phyloP scores from a whole-genome alignment of 2,329 filamentous ascomycete species.

The Exophiala alcalophila region DNA sequence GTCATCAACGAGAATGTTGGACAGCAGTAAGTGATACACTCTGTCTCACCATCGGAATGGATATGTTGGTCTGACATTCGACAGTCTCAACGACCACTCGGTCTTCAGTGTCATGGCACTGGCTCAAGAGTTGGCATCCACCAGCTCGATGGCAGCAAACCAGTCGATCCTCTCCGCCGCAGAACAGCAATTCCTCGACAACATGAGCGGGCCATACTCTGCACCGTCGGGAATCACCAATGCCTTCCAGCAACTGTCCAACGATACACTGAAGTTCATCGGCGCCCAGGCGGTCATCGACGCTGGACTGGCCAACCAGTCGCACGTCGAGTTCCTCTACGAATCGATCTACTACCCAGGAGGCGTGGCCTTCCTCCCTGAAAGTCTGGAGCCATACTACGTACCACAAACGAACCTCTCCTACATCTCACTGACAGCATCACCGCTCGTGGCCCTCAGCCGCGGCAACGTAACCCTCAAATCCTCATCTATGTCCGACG shows the following conservation, averaged over 20 bases:
- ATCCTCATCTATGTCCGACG: constrained; percentile 17
- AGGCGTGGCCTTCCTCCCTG: constrained; percentile 20
- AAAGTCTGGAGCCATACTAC: constrained; percentile 20
- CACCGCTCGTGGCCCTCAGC: constrained; percentile 28
- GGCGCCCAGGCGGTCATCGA: constrained; percentile 29
- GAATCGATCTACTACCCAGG: constrained; percentile 31
- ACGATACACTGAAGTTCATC: constrained; percentile 25
- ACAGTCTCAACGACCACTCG: constrained; percentile 30
- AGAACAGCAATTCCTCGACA: constrained; percentile 32
- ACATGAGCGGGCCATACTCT: constrained; percentile 34
- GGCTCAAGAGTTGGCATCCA: constrained; percentile 31
- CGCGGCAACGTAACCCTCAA: constrained; percentile 26
- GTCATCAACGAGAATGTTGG: constrained; percentile 37
- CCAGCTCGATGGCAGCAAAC: constrained; percentile 32
- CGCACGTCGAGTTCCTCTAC: constrained; percentile 32
- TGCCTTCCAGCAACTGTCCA: constrained; percentile 34
- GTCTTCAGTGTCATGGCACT: constrained; percentile 30
- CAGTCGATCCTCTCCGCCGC: constrained; percentile 32
- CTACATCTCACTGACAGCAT: constrained; percentile 36
- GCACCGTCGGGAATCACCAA: constrained; percentile 36
- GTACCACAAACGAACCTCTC: constrained; percentile 30
- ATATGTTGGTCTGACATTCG: background rate
- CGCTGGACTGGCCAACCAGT: constrained; percentile 28
- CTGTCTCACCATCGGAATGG: background rate
- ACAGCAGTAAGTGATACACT: constrained; percentile 30